Base-by-base conservation (phyloP, 441 rosid genomes). In the Adansonia grandidieri region DNA sequence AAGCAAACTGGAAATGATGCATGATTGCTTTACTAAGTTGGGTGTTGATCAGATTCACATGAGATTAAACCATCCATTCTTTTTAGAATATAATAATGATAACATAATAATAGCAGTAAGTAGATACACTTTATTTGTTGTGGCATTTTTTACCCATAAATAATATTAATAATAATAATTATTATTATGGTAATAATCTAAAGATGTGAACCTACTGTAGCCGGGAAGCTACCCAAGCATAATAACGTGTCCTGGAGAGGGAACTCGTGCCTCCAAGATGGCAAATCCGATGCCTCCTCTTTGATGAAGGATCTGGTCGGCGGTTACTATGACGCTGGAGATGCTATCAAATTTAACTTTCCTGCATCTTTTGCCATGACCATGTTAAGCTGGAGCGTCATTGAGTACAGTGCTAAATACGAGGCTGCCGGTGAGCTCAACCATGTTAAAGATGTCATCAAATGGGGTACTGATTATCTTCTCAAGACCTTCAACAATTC, bases 361-460 rank as follows among this genome's bases (percentile, higher is more conserved):
- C 99, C 97, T 0, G 76, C 80, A 57, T 88, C 99, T 48, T 96
- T 89, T 73, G 84, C 99, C 24, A 87, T 96, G 88, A 94, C 99
- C 1, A 86, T 96, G 94, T 80, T 96, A 80, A 96, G 99, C 84
- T 96, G 99, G 99, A 96, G 98, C 74, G 98, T 96, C 8, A 96
- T 94, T 14, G 99, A 96, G 78, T 96, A 96, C 82, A 89, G 97
- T 47, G 89, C 89, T 1, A 96, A 96, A 78, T 96, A 92, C 17
- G 89, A 94, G 78, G 92, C 93, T 64, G 89, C 90, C 1, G 97
- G 93, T 0, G 99, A 96, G 92, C 97, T 94, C 2, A 76, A 82
- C 78, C 97, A 93, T 82, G 88, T 89, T 63, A 93, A 89, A 78
- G 92, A 84, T 28, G 75, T 93, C 77, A 91, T 93, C 78, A 93